Base-by-base conservation (phyloP, 164 flowering plant genomes). In the Nymphaea colorata region DNA sequence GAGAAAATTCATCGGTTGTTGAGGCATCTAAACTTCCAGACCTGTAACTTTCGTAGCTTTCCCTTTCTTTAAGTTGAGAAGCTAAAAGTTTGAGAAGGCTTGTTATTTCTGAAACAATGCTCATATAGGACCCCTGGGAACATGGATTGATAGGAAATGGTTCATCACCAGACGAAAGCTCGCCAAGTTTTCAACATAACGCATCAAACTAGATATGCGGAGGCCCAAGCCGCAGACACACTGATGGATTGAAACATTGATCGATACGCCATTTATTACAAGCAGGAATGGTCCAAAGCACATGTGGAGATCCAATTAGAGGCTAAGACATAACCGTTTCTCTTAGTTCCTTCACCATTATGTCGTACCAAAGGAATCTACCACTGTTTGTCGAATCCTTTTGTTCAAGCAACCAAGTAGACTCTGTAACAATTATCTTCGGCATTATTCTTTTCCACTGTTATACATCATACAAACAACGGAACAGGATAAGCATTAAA, bases 31-130 rank as follows among this genome's bases (percentile, higher is more conserved):
- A 16, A 15, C 6, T 18, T 47, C 41, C 15, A 3, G 15, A 6
- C 61, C 11, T 44, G 41, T 15, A 11, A 18, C 43, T 67, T 69
- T 67, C 61, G 64, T 44, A 69, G 64, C 61, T 43, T 69, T 25
- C 11, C 10, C 16, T 14, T 42, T 43, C 16, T 11, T 75, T 75
- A 47, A 86, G 81, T 8, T 70, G 70, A 8, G 72, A 75, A 61
- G 93, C 90, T 15, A 88, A 80, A 41, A 67, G 63, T 3, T 77
- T 71, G 64, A 86, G 83, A 67, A 88, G 78, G 70, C 79, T 79
- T 12, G 71, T 76, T 59, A 86, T 66, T 66, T 79, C 85, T 6
- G 81, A 55, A 17, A 77, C 10, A 42, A 42, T 66, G 67, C 59
- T 63, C 82, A 81, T 78, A 51, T 51, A 51, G 8, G 57, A 51